Evolutionary conservation across 306 rosid species (phyloP).

Genomic region (Fagus sylvatica): DNA sequence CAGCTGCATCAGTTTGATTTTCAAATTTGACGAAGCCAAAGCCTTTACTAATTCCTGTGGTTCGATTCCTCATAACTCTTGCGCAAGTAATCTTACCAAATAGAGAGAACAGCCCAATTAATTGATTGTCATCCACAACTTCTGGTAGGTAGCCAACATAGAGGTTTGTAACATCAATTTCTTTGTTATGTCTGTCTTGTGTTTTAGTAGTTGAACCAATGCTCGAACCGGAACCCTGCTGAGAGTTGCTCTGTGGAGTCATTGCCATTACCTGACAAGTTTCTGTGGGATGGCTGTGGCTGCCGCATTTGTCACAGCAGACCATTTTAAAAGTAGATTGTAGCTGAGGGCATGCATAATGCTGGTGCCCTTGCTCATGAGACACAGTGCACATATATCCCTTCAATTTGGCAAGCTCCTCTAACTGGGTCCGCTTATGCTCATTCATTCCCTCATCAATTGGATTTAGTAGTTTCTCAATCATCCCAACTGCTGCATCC

Average conservation of each 20-base stretch:
- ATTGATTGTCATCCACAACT: constrained; percentile 14
- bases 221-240: neutral
- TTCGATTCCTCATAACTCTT: constrained; percentile 21
- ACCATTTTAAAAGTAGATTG: constrained; percentile 18
- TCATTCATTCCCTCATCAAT: constrained; percentile 25
- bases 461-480: constrained; percentile 28
- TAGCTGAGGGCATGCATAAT: constrained; percentile 22
- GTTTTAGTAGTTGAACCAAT: constrained; percentile 2
- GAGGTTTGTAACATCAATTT: constrained; percentile 21
- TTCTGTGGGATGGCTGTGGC: neutral
- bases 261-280: constrained; percentile 3
- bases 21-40: constrained; percentile 25
- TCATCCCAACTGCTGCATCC: constrained; percentile 31
- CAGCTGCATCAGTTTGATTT: constrained; percentile 11
- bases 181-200: constrained; percentile 1
- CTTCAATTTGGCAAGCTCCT: constrained; percentile 26
- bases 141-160: constrained; percentile 25
- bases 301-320: neutral
- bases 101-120: constrained; percentile 25
- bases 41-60: constrained; percentile 21
- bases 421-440: constrained; percentile 25
- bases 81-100: constrained; percentile 28
- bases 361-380: constrained; percentile 16
- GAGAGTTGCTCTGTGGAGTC: constrained; percentile 3
- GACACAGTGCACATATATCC: constrained; percentile 16